These are phyloP conservation scores for Metrosideros polymorpha DNA, from an alignment of 441 rosid genomes.

Conservation along the genomic window DNA sequence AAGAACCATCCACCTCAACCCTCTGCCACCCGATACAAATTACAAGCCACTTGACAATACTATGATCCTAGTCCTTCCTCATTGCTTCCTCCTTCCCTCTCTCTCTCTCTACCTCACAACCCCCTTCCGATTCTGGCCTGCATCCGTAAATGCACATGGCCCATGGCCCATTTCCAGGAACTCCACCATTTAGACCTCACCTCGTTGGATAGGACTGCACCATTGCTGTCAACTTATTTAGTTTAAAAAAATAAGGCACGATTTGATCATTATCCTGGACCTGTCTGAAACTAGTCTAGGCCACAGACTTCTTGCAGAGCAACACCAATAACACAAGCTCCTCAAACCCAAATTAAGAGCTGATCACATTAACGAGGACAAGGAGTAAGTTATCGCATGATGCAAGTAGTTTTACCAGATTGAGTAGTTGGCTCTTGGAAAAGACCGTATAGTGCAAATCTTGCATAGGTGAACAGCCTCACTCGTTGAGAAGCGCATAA, in stretches of 20 bases:
- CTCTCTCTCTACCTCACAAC: neutral
- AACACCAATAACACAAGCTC: neutral
- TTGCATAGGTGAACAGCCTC: constrained; percentile 62
- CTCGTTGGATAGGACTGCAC: neutral
- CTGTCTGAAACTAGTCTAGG: neutral
- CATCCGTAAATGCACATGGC: neutral
- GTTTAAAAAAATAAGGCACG: neutral
- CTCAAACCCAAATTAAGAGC: neutral
- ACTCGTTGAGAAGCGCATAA: constrained; percentile 52
- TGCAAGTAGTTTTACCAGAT: constrained; percentile 26
- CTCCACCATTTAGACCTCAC: neutral
- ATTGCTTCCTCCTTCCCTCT: neutral
- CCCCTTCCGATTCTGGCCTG: neutral
- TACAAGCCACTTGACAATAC: neutral
- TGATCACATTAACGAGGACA: neutral
- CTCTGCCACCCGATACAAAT: neutral
- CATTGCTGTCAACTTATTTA: neutral
- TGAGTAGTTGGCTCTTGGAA: constrained; percentile 22
- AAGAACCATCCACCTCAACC: neutral
- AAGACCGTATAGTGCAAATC: constrained; percentile 55
- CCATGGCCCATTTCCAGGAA: neutral
- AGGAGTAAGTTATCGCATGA: neutral
- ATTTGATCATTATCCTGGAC: neutral
- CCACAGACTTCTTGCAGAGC: neutral
- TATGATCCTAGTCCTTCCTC: neutral